A percentile compares a stretch with the other conserved stretches of the same genome.
Evolutionary conservation across 2,329 filamentous ascomycete species (phyloP).

Genomic region (Aspergillus neotritici): DNA sequence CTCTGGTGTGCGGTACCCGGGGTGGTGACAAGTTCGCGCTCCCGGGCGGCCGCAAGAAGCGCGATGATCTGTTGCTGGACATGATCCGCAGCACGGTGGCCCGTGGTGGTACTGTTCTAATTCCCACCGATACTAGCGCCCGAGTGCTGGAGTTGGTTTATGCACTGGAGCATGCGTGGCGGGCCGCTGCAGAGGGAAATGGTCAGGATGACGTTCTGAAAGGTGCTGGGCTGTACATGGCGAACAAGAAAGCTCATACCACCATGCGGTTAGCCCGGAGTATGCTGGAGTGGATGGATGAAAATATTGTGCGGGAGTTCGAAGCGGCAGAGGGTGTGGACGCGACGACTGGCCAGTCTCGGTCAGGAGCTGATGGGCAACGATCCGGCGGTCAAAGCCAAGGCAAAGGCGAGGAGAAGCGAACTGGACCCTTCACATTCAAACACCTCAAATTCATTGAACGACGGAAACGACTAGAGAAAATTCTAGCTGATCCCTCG

Average conservation of each 20-base stretch:
- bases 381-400: conserved; percentile 26
- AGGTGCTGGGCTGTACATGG: conserved; percentile 64
- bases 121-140: conserved; percentile 93
- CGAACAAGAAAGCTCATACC: conserved; percentile 77
- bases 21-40: conserved; percentile 68
- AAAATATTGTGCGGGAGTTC: conserved; percentile 86
- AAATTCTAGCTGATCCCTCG: conserved; percentile 51
- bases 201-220: conserved; percentile 49
- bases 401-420: conserved; percentile 38
- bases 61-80: conserved; percentile 79
- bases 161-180: conserved; percentile 87
- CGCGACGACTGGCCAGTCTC: conserved; percentile 28
- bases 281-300: conserved; percentile 99
- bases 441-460: conserved; percentile 78
- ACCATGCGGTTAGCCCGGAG: conserved; percentile 88
- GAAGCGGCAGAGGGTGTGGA: conserved; percentile 55
- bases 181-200: conserved; percentile 52
- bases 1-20: conserved; percentile 83
- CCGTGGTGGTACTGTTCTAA: conserved; percentile 82
- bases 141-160: conserved; percentile 88
- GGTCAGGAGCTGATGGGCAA: conserved; percentile 41
- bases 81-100: conserved; percentile 73
- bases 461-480: conserved; percentile 71
- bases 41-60: conserved; percentile 66
- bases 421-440: conserved; percentile 78